Evolutionary conservation across 2,329 filamentous ascomycete genomes (phyloP), one percentile per base, ranked within the genome.

Genomic region (Westerdykella aurantiaca): DNA sequence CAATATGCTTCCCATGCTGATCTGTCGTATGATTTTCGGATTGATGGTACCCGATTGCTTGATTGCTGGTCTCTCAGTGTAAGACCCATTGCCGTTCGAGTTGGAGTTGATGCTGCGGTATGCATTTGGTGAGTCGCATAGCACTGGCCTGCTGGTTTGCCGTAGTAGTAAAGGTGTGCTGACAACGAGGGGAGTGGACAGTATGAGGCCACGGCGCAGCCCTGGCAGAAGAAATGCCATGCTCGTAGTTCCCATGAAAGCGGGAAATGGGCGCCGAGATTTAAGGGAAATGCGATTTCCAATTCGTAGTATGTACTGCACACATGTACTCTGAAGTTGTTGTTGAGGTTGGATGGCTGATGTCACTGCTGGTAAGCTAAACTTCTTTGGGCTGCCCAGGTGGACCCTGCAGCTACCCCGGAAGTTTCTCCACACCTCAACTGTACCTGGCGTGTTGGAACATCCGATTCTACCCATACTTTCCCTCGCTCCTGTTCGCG

Each of bases 1-100:
- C 23, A 72, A 50, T 47, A 75, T 71, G 46, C 71, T 74, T 4
- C 73, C 73, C 42, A 68, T 54, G 41, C 68, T 72, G 37, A 76
- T 55, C 52, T 76, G 72, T 40, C 68, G 60, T 21, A 74, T 56
- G 2, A 68, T 67, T 11, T 56, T 51, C 1, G 68, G 63, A 46
- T 74, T 75, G 18, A 69, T 49, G 1, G 61, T 56, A 2, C 71
- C 70, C 11, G 61, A 64, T 21, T 64, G 53, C 34, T 63, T 62
- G 46, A 60, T 50, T 0, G 71, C 70, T 12, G 61, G 64, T 44
- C 57, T 57, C 1, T 70, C 69, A 46, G 72, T 66, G 7, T 49
- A 50, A 29, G 67, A 50, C 34, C 72, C 72, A 23, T 64, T 53
- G 39, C 42, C 50, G 3, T 47, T 50, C n/a, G 65, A 43, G 34